Evolutionary conservation across 495 filamentous ascomycete species (phyloP).

Genomic region (Astrothelium subdiscretum): DNA sequence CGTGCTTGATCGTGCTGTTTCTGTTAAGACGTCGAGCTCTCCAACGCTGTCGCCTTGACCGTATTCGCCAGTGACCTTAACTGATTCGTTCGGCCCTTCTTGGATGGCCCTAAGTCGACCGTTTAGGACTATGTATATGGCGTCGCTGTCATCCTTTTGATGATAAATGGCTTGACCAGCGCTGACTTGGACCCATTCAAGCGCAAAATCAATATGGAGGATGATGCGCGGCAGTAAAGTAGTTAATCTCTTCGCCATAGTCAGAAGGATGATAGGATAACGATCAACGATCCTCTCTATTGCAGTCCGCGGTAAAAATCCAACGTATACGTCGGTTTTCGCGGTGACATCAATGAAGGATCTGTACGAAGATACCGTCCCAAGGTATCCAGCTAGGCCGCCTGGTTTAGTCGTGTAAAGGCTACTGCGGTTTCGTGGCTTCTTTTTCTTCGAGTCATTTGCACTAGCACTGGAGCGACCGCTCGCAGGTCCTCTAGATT

Average conservation of each 20-base stretch:
- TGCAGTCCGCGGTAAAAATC: slow-evolving; percentile 77
- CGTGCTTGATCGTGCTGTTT: slow-evolving; percentile 76
- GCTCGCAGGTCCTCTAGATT: slow-evolving; percentile 17
- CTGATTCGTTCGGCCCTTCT: slow-evolving; percentile 65
- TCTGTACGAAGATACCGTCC: slow-evolving; percentile 83
- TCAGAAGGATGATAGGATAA: slow-evolving; percentile 83
- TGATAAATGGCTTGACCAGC: slow-evolving; percentile 91
- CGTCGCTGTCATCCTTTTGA: slow-evolving; percentile 91
- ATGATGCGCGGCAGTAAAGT: slow-evolving; percentile 83
- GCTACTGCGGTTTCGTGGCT: slow-evolving; percentile 47
- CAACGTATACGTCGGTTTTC: slow-evolving; percentile 97
- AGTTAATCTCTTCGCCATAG: slow-evolving; percentile 89
- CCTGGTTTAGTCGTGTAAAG: slow-evolving; percentile 91
- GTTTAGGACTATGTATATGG: slow-evolving; percentile 95
- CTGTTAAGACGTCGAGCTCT: slow-evolving; percentile 93
- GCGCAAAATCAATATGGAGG: slow-evolving; percentile 91
- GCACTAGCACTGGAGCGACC: slow-evolving; percentile 17
- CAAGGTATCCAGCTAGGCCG: slow-evolving; percentile 86
- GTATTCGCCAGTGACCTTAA: slow-evolving; percentile 83
- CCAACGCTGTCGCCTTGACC: slow-evolving; percentile 97
- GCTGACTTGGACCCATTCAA: slow-evolving; percentile 95
- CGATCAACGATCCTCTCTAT: slow-evolving; percentile 86
- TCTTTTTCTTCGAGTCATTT: slow-evolving; percentile 34
- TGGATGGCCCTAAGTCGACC: slow-evolving; percentile 72
- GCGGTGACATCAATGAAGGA: slow-evolving; percentile 95